Conservation (phyloP, 441 rosid species). For the Lepidium campestre region DNA sequence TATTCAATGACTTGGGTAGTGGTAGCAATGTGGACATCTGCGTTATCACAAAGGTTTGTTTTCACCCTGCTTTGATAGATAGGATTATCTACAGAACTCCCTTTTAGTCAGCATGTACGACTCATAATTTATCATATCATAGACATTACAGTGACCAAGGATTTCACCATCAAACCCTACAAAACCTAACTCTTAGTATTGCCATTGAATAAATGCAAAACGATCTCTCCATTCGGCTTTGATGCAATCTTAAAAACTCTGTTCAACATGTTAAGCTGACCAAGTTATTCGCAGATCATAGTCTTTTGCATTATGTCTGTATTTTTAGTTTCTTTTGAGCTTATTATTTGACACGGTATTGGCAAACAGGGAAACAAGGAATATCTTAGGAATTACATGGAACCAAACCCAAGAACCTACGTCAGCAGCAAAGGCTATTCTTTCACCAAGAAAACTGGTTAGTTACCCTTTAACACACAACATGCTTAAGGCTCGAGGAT, state of each 20-base stretch:
- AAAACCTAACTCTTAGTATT: not conserved
- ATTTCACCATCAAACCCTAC: not conserved
- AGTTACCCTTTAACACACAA: constrained; percentile 12
- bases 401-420: constrained; percentile 86
- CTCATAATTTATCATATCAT: not conserved
- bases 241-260: not conserved
- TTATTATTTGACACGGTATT: constrained; percentile 10
- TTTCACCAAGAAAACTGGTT: constrained; percentile 78
- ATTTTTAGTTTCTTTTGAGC: not conserved
- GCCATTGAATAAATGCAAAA: not conserved
- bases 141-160: not conserved
- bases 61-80: not conserved
- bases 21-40: constrained; percentile 99
- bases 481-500: not conserved
- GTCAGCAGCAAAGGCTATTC: constrained; percentile 60
- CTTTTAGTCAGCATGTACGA: constrained; percentile 3
- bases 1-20: constrained; percentile 95
- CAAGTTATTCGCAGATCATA: not conserved
- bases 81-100: not conserved
- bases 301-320: not conserved
- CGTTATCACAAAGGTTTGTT: constrained; percentile 84
- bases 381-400: constrained; percentile 79
- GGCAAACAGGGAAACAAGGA: constrained; percentile 76
- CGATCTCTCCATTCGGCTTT: not conserved
- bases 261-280: not conserved